phyloP scores from a whole-genome alignment of 495 filamentous ascomycete species.

The Aspergillus cavernicola region DNA sequence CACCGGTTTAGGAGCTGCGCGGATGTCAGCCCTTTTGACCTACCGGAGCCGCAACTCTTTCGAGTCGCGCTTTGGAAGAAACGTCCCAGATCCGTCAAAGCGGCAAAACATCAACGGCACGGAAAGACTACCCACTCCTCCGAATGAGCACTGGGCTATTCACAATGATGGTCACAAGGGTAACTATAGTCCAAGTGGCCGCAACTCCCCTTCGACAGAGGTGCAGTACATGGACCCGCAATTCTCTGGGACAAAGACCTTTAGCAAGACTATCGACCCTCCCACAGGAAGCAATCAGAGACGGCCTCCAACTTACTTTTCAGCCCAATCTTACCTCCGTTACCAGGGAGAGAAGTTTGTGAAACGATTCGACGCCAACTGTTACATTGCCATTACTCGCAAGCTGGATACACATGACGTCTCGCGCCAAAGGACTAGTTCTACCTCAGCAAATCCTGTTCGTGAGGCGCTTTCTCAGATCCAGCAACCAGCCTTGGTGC shows the following conservation, averaged over 20 bases:
- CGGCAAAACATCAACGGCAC: constrained; percentile 72
- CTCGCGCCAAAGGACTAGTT: constrained; percentile 59
- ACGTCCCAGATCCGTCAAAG: constrained; percentile 79
- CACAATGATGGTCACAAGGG: constrained; percentile 92
- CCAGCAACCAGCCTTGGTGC: constrained; percentile 79
- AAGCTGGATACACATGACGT: constrained; percentile 99
- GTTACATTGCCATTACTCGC: constrained; percentile 97
- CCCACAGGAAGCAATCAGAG: constrained; percentile 31
- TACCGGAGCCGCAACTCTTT: constrained; percentile 97
- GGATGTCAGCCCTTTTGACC: constrained; percentile 93
- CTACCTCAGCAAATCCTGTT: constrained; percentile 49
- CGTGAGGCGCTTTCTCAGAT: constrained; percentile 73
- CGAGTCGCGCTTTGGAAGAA: constrained; percentile 89
- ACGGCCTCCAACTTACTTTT: constrained; percentile 81
- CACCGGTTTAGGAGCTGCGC: constrained; percentile 85
- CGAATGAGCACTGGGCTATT: constrained; percentile 84
- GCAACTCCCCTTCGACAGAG: constrained; percentile 28
- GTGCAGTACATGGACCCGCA: constrained; percentile 66
- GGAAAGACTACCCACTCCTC: constrained; percentile 58
- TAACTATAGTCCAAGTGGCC: constrained; percentile 36
- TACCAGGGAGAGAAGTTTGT: constrained; percentile 98
- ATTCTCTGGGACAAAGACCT: constrained; percentile 64
- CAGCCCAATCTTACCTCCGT: constrained; percentile 94
- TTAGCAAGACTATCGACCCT: constrained; percentile 27
- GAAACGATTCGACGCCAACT: constrained; percentile 94